Conservation (phyloP, 768 basidiomycete species). For the Lentinus tigrinus region DNA sequence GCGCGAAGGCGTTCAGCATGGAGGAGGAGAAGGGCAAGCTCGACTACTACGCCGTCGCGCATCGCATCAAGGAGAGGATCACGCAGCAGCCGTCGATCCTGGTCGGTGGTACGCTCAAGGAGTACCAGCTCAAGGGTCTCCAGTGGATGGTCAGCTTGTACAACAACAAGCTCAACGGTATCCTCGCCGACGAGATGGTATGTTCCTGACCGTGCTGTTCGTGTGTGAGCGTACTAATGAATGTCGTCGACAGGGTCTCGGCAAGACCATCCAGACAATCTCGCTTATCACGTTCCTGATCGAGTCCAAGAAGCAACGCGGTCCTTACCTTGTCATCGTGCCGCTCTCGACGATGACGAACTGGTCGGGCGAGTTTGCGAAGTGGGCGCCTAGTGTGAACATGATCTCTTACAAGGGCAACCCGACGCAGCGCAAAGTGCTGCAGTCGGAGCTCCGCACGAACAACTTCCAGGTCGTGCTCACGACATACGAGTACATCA, state of each 20-base stretch:
- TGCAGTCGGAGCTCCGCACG: slow-evolving; percentile 75
- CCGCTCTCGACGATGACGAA: slow-evolving; percentile 96
- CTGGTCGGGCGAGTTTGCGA: slow-evolving; percentile 96
- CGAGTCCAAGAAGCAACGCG: slow-evolving; percentile 85
- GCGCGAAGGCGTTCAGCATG: slow-evolving; percentile 72
- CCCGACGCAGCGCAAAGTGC: slow-evolving; percentile 72
- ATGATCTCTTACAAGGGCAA: slow-evolving; percentile 90
- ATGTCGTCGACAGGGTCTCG: slow-evolving; percentile 68
- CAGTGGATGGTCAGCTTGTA: slow-evolving; percentile 99
- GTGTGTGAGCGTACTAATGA: neutral
- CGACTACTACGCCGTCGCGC: slow-evolving; percentile 96
- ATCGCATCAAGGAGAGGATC: slow-evolving; percentile 86
- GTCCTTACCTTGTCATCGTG: slow-evolving; percentile 94
- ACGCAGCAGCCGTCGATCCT: slow-evolving; percentile 71
- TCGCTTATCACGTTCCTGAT: slow-evolving; percentile 95
- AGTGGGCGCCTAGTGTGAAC: slow-evolving; percentile 87
- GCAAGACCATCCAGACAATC: slow-evolving; percentile 93
- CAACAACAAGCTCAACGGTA: slow-evolving; percentile 94
- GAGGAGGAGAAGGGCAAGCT: slow-evolving; percentile 72
- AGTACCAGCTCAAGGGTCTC: slow-evolving; percentile 91
- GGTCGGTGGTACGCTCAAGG: slow-evolving; percentile 87
- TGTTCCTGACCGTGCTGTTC: slow-evolving; percentile 10
- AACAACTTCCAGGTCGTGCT: slow-evolving; percentile 89
- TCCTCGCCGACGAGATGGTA: slow-evolving; percentile 93
- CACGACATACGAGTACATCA: slow-evolving; percentile 97